phyloP scores from a whole-genome alignment of 306 rosid genomes.

The Ormosia emarginata region DNA sequence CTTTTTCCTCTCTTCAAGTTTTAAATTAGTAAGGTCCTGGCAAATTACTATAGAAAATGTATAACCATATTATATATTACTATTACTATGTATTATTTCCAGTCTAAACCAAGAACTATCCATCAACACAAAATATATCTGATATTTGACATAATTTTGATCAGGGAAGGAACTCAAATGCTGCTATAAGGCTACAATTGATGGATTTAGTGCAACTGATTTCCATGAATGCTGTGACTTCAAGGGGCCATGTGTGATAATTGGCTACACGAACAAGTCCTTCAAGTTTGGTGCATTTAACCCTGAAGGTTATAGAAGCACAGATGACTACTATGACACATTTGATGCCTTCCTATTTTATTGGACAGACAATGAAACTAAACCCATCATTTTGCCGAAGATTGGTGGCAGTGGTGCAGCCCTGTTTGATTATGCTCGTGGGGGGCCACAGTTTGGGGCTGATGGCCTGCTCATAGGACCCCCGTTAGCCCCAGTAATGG shows the following conservation, averaged over 20 bases:
- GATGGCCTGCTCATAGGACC: constrained; percentile 73
- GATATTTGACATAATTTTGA: neutral
- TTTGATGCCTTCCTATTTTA: constrained; percentile 83
- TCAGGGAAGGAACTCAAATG: constrained; percentile 84
- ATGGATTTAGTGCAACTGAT: constrained; percentile 73
- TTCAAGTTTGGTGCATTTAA: constrained; percentile 95
- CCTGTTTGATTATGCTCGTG: constrained; percentile 52
- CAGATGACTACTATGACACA: constrained; percentile 83
- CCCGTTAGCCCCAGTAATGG: constrained; percentile 50
- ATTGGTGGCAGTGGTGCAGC: constrained; percentile 53
- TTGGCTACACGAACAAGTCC: constrained; percentile 74
- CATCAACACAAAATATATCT: neutral
- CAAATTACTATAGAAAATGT: neutral
- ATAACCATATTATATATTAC: neutral
- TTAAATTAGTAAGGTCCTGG: neutral
- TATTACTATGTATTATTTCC: neutral
- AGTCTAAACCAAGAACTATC: neutral
- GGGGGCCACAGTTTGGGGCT: constrained; percentile 86
- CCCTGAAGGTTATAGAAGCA: constrained; percentile 95
- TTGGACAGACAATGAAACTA: constrained; percentile 23
- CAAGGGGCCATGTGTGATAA: constrained; percentile 87
- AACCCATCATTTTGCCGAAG: constrained; percentile 39
- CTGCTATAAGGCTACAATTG: constrained; percentile 79
- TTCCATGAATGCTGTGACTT: constrained; percentile 81
- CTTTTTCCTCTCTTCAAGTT: constrained; percentile 15